Base-by-base conservation (phyloP, 805 yeast species). In the Pichia nakasei region DNA sequence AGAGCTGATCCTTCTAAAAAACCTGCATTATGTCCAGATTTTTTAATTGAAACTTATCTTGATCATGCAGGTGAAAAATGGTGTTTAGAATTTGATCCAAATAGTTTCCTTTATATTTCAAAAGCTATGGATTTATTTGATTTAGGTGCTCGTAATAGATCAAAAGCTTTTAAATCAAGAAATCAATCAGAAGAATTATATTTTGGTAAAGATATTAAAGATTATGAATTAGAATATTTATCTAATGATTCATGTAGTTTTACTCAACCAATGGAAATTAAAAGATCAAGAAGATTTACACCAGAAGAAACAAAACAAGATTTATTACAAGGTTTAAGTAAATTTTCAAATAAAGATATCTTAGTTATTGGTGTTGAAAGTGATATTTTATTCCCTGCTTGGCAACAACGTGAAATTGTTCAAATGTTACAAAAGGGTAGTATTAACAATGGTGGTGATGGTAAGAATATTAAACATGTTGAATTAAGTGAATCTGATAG, bases 101-200 rank as follows among this genome's bases (percentile, higher is more conserved):
- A 88, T 60, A 87, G 96, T 5, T 72, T 89, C 53, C 69, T 88
- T 40, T 88, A 89, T 60, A 77, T 89, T 12, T 83, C 89, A 48
- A 89, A 89, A 62, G 96, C 96, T 1, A 89, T 89, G 97, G 97
- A 89, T 60, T 65, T 89, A 57, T 89, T 89, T 63, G 96, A 89
- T 58, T 65, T 89, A 53, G 83, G 95, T 5, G 41, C 44, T 2
- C 52, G 55, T 7, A 76, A 75, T 55, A 62, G 78, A 49, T 36
- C 53, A 1, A 63, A 65, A 42, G 83, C 85, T 1, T 29, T 29
- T 1, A 48, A 51, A 3, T 66, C 69, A 29, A 64, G 83, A 50
- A 22, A 40, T 15, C 65, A 61, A 47, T 65, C 76, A 9, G 64
- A 63, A 49, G 45, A 54, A 8, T 42, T 50, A 18, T 63, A 55